A percentile compares a stretch with the other conserved stretches of the same genome.
These are phyloP conservation scores for Hydrangea macrophylla DNA, from an alignment of 148 eudicot genomes.

Conservation along the genomic window DNA sequence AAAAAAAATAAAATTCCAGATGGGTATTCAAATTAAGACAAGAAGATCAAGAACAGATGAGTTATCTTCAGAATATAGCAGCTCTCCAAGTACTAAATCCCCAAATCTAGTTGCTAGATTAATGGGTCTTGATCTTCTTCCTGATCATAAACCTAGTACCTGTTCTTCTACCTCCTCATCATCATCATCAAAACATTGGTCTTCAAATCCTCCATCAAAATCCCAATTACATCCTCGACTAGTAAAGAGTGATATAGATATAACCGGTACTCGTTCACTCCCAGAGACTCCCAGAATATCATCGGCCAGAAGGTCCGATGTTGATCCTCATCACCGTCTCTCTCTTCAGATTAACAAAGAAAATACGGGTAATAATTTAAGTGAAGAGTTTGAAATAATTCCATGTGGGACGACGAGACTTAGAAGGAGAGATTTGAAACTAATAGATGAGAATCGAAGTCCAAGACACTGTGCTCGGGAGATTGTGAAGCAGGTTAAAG, in stretches of 20 bases:
- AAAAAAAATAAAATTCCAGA: conserved; percentile 21
- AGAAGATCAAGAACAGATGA: conserved; percentile 33
- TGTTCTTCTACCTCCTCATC: too few species aligned
- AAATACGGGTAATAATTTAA: conserved; percentile 26
- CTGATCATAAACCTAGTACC: too few species aligned
- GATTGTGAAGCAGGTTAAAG: conserved; percentile 67
- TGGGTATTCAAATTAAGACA: conserved; percentile 42
- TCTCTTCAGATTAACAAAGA: conserved; percentile 67
- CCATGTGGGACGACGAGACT: too few species aligned
- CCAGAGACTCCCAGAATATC: conserved; percentile 49
- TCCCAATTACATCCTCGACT: conserved; percentile 4
- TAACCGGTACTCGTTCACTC: conserved; percentile 22
- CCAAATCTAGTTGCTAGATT: conserved; percentile 64
- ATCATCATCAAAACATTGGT: conserved; percentile 29
- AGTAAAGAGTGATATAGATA: conserved; percentile 9
- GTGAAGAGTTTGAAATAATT: conserved; percentile 25
- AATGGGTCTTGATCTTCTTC: conserved; percentile 71
- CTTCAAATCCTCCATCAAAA: conserved; percentile 3
- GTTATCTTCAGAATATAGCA: conserved; percentile 35
- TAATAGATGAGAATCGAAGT: conserved; percentile 37
- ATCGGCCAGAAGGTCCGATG: conserved; percentile 38
- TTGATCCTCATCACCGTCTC: conserved; percentile 47
- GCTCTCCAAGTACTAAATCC: conserved; percentile 48
- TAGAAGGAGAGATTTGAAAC: conserved; percentile 23
- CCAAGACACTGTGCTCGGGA: conserved; percentile 56